Evolutionary conservation across 177 flowering plant genomes (phyloP), one percentile per base, ranked within the genome.

Genomic region (Vitis hybrid): DNA sequence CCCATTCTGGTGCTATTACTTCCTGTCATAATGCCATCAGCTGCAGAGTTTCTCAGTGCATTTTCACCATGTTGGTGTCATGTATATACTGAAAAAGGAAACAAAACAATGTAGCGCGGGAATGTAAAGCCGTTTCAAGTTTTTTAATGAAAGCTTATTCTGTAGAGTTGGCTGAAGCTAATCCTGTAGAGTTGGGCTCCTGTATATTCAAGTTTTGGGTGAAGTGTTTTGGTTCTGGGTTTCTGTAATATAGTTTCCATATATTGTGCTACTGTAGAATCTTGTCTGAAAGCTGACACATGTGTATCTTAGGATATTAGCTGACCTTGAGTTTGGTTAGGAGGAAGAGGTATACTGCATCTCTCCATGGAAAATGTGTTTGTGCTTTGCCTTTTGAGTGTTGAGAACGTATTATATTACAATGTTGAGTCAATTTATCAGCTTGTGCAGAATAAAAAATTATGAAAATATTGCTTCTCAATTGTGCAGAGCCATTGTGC

Each of bases 111-210:
- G 66, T 29, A 15, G 1, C 7, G 66, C 7, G 55, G 54, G 54
- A 63, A 49, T 65, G 67, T 65, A 65, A 65, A 51, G 67, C 31
- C 18, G 55, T 50, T 50, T 50, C 11, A 5, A 39, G 48, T 39
- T 39, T 39, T 39, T 39, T 39, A 5, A 39, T 8, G 7, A 8
- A 39, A 39, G 48, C 48, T 39, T 39, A 39, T 5, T 39, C 48
- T 39, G 48, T 39, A 7, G 18, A 18, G 55, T 18, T 49, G 18
- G 31, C 22, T n/a, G 55, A 63, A 50, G 51, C 49, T 16, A 20
- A 62, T 63, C 67, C 8, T 50, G 67, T 63, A 49, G 15, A 63
- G 66, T 54, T 26, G 54, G 56, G 13, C 51, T 59, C 29, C 62
- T 19, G 55, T 64, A 50, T 18, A 50, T 64, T 9, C 19, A 65